Conservation (phyloP, 306 rosid genomes). For the Lathyrus tuberosus region DNA sequence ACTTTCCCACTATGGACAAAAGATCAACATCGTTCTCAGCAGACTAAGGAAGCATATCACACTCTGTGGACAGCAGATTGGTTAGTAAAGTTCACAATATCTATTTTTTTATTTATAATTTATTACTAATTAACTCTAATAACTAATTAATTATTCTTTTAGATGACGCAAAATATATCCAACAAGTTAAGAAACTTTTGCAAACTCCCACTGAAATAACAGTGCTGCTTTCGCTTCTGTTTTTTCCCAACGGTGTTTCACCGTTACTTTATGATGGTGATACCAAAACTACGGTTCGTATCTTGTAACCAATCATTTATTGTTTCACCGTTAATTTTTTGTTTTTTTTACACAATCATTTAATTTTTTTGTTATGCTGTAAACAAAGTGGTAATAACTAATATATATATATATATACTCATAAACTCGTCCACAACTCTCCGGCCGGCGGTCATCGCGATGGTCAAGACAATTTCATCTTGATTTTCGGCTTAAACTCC, state of each 20-base stretch:
- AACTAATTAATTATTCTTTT: background rate
- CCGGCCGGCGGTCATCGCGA: no score
- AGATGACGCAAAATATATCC: conserved; percentile 36
- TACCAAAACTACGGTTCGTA: conserved; percentile 41
- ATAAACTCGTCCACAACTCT: no score
- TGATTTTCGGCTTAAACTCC: no score
- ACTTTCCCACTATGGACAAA: conserved; percentile 61
- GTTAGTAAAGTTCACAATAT: conserved; percentile 21
- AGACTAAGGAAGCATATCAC: conserved; percentile 54
- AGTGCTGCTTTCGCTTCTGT: conserved; percentile 45
- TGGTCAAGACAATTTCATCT: no score
- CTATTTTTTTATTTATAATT: no score
- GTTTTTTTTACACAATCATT: no score
- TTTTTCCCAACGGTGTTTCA: conserved; percentile 42
- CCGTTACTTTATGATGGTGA: conserved; percentile 58
- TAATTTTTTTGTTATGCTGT: no score
- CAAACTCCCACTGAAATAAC: conserved; percentile 51
- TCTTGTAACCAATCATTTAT: background rate
- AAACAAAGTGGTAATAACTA: no score
- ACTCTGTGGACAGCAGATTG: conserved; percentile 49
- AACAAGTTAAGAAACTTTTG: conserved; percentile 29
- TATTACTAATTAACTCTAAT: no score
- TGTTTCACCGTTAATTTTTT: no score
- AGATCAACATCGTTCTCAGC: conserved; percentile 56
- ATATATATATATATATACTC: no score